Percentiles rank a stretch among this genome's conserved stretches.
Conservation (phyloP, 805 yeast species). For the Candida oleophila region DNA sequence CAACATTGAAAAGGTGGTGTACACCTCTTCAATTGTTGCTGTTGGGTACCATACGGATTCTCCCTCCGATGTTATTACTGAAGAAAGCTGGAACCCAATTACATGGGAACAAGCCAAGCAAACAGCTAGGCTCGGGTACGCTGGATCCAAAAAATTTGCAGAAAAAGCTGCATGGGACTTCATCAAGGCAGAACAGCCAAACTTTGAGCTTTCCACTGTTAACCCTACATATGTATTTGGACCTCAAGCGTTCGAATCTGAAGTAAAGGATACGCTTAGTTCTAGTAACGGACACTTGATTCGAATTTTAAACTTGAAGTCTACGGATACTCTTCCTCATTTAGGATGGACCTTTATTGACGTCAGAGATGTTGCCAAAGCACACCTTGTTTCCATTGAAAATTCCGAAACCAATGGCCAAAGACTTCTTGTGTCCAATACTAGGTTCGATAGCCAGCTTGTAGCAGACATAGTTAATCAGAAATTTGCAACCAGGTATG, state of each 20-base stretch:
- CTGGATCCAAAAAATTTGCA: constrained; percentile 62
- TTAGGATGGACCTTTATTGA: constrained; percentile 8
- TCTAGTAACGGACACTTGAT: constrained; percentile 9
- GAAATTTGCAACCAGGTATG: not conserved
- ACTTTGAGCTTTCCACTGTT: constrained; percentile 37
- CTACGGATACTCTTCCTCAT: constrained; percentile 2
- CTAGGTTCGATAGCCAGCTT: not conserved
- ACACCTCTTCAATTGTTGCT: constrained; percentile 57
- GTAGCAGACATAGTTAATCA: not conserved
- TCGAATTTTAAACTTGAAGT: constrained; percentile 7
- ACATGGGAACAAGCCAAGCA: constrained; percentile 47
- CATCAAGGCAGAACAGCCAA: constrained; percentile 32
- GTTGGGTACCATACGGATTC: constrained; percentile 30
- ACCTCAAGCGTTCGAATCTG: constrained; percentile 35
- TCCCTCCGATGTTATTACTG: too few relatives aligned
- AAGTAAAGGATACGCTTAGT: constrained; percentile 17
- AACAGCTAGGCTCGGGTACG: constrained; percentile 40
- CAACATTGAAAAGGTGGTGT: constrained; percentile 41
- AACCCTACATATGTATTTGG: constrained; percentile 42
- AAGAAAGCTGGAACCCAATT: constrained; percentile 52
- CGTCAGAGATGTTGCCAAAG: constrained; percentile 21
- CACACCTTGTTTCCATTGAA: constrained; percentile 17
- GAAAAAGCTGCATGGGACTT: constrained; percentile 62
- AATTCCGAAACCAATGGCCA: constrained; percentile 6
- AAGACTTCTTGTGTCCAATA: constrained; percentile 8